Evolutionary conservation across 73 alveolate genomes (phyloP), one percentile per base, ranked within the genome.

Genomic region (Stentor coeruleus): DNA sequence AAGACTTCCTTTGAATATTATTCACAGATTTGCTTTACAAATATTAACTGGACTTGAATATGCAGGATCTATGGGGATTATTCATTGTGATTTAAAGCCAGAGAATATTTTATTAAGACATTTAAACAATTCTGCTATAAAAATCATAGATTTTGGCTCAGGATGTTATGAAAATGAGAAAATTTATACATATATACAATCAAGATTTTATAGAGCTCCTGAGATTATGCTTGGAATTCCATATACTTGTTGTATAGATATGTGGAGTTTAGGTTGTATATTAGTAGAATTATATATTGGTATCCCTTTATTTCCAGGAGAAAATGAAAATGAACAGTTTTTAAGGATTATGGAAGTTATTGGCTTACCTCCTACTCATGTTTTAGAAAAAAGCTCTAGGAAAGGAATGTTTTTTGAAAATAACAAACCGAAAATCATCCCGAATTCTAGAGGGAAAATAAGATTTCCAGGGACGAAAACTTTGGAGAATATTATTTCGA

Each of bases 201-300:
- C 97, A 59, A 84, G 99, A 80, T 95, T 91, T 84, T 96, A 96
- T 84, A 82, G 99, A 83, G 98, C 98, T 4, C 99, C 99, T 33
- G 99, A 96, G 85, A 94, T 96, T 4, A 96, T 96, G 77, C 94
- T 96, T 40, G 99, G 99, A 15, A 87, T 95, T 73, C 92, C 94
- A 36, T 96, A 96, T 85, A 93, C 97, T 49, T 91, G 92, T 39
- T 93, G 94, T n/a, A 96, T 95, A 30, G 99, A 96, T 91, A 96
- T 96, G 94, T 96, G 99, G 99, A 91, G 98, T 60, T 89, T 95
- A 72, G 99, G 96, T 30, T 96, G 99, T 88, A 90, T 96, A 3
- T 89, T 96, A 3, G 91, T 91, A 77, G 99, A 96, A 86, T 83
- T 96, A 59, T 80, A 86, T 42, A 84, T 91, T 0, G 99, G 99